Evolutionary conservation across 148 eudicot species (phyloP), one percentile per base, ranked within the genome.

Genomic region (Camellia granthamiana): DNA sequence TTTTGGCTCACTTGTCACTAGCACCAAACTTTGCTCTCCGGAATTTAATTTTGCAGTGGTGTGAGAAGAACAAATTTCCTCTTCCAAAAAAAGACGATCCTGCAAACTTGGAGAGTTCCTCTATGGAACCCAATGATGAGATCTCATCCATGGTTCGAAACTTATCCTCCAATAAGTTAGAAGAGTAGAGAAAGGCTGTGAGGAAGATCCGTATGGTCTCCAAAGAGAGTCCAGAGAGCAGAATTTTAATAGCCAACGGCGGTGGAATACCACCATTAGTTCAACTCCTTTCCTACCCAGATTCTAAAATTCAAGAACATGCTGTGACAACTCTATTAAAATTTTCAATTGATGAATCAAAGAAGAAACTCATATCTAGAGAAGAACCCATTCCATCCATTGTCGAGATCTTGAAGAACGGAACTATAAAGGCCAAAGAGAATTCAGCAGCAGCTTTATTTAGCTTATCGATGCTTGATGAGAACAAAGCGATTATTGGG

Each of bases 391-490:
- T 91, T 43, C 91, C 97, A 0, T 83, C 90, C 1, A 90, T 95
- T 3, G 83, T 95, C 56, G 90, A 95, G 66, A 82, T 90, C 14
- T 75, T 92, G 19, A 61, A 85, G 63, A 83, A 80, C 1, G 97
- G 97, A 3, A 89, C 83, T 16, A 71, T 76, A 2, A 92, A 89
- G 12, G 90, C 97, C 0, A 89, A 88, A 77, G 98, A 94, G 78
- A 94, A 94, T 38, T 91, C 97, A 4, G 98, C 97, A 1, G 93
- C 98, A 19, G 87, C 98, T 3, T 81, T 92, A 44, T 95, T 90
- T 63, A 89, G 95, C 80, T 83, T 95, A 3, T 92, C 95, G 2
- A 93, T 95, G 95, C 81, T 93, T 0, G 90, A 92, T 72, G 97
- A 95, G 74, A 93, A 95, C 66, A 95, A 93, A 78, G 85, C 86